Evolutionary conservation across 164 flowering plant species (phyloP), one percentile per base, ranked within the genome.

Genomic region (Brasenia schreberi): DNA sequence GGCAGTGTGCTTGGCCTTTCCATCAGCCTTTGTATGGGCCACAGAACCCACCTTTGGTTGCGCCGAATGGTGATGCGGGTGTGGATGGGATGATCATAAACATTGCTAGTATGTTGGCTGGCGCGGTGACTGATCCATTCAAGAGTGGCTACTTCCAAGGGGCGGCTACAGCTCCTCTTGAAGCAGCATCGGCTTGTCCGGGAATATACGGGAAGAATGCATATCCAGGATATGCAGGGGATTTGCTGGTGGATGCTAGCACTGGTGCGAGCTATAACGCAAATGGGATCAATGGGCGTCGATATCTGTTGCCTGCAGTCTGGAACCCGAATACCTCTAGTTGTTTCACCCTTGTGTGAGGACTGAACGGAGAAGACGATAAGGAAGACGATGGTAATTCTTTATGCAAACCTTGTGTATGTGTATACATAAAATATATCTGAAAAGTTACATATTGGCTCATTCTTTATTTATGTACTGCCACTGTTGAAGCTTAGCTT

Each of bases 181-280:
- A 72, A 33, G 39, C 4, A 33, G 39, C 39, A 33, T 33, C 39
- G 4, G 39, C 39, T 1, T 33, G 39, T 33, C 39, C 4, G 39
- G 39, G 39, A 33, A 33, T 33, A 3, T 33, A 33, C 39, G 39
- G 39, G 39, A 33, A 33, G 39, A 33, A 33, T 33, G 39, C 39
- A 1, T 33, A 33, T 33, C 39, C 39, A 33, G 39, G 39, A 33
- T 33, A 33, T 33, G 39, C 39, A 33, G 39, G 39, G 39, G 39
- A 33, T 33, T 33, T 33, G 39, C 42, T 67, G 18, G 70, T 67
- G 67, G 74, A 72, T 42, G 18, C 43, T 10, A 10, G 64, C 9
- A 72, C 67, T 4, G 67, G 74, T 33, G 74, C 53, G 27, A 72
- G 74, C 70, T 72, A 67, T 60, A 72, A 72, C 43, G 74, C 70